phyloP scores from a whole-genome alignment of 768 basidiomycete species.

The Clitopilus hobsonii region DNA sequence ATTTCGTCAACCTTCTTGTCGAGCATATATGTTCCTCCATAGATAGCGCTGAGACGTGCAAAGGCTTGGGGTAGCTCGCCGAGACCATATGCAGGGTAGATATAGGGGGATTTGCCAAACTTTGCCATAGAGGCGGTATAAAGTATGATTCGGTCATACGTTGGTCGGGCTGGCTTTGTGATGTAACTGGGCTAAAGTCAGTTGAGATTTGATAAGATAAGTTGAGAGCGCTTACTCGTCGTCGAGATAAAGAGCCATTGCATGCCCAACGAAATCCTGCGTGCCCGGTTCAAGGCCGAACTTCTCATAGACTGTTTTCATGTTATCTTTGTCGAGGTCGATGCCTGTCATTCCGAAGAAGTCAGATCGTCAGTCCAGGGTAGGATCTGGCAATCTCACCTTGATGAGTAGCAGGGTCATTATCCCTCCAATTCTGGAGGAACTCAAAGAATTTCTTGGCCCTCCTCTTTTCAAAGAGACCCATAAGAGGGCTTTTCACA shows the following conservation, averaged over 20 bases:
- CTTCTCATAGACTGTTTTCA: slow-evolving; percentile 94
- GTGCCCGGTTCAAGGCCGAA: slow-evolving; percentile 97
- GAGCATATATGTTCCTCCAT: slow-evolving; percentile 99
- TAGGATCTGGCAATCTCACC: slow-evolving; percentile 52
- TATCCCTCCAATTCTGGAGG: slow-evolving; percentile 91
- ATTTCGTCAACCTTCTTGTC: slow-evolving; percentile 93
- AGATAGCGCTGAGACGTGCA: slow-evolving; percentile 95
- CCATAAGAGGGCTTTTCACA: slow-evolving; percentile 92
- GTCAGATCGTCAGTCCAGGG: no score
- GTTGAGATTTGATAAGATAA: not conserved
- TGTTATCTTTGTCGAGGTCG: slow-evolving; percentile 84
- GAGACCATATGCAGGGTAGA: slow-evolving; percentile 97
- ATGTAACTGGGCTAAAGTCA: slow-evolving; percentile 63
- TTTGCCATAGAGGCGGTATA: slow-evolving; percentile 99
- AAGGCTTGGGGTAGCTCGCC: slow-evolving; percentile 99
- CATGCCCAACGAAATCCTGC: slow-evolving; percentile 98
- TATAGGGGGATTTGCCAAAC: slow-evolving; percentile 99
- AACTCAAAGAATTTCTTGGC: slow-evolving; percentile 99
- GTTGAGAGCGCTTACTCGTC: slow-evolving; percentile 70
- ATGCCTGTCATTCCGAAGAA: slow-evolving; percentile 69
- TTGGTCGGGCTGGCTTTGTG: slow-evolving; percentile 81
- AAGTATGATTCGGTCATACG: slow-evolving; percentile 93
- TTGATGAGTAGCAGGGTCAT: slow-evolving; percentile 94
- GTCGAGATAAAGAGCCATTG: slow-evolving; percentile 97
- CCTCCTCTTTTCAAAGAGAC: slow-evolving; percentile 96